These are phyloP conservation scores for Candida boidinii DNA, from an alignment of 805 yeast genomes.

Conservation along the genomic window DNA sequence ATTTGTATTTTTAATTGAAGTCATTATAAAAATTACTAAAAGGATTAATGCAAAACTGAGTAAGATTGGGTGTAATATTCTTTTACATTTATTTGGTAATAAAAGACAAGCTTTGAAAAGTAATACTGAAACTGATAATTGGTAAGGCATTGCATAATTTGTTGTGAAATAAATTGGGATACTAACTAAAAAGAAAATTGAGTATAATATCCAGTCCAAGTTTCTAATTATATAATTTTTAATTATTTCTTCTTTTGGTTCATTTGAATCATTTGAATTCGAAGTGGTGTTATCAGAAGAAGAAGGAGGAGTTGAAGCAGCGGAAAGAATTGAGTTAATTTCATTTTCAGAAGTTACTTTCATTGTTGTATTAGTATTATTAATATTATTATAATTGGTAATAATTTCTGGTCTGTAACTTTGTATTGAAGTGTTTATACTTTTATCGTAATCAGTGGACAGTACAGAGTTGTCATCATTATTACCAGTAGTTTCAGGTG, in stretches of 20 bases:
- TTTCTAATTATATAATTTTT: slow-evolving; percentile 19
- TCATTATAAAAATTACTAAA: slow-evolving; percentile 52
- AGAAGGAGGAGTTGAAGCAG: too few relatives aligned
- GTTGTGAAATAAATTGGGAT: slow-evolving; percentile 52
- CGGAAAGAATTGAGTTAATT: too few relatives aligned
- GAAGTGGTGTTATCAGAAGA: too few relatives aligned
- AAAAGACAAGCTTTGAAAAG: slow-evolving; percentile 41
- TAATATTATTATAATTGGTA: neutral
- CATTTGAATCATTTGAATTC: too few relatives aligned
- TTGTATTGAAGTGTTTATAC: too few relatives aligned
- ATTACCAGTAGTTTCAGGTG: too few relatives aligned
- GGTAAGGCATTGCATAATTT: slow-evolving; percentile 53
- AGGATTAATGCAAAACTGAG: slow-evolving; percentile 58
- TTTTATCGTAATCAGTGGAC: too few relatives aligned
- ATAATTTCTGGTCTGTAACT: too few relatives aligned
- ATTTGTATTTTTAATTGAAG: slow-evolving; percentile 40
- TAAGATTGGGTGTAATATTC: slow-evolving; percentile 62
- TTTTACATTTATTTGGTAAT: slow-evolving; percentile 38
- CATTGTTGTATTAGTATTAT: neutral
- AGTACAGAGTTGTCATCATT: too few relatives aligned
- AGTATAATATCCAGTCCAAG: slow-evolving; percentile 49
- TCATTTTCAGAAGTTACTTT: neutral
- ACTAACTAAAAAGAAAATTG: slow-evolving; percentile 40
- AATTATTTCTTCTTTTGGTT: neutral
- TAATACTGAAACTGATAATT: slow-evolving; percentile 50